phyloP scores from a whole-genome alignment of 148 eudicot species.

The Nepenthes gracilis region DNA sequence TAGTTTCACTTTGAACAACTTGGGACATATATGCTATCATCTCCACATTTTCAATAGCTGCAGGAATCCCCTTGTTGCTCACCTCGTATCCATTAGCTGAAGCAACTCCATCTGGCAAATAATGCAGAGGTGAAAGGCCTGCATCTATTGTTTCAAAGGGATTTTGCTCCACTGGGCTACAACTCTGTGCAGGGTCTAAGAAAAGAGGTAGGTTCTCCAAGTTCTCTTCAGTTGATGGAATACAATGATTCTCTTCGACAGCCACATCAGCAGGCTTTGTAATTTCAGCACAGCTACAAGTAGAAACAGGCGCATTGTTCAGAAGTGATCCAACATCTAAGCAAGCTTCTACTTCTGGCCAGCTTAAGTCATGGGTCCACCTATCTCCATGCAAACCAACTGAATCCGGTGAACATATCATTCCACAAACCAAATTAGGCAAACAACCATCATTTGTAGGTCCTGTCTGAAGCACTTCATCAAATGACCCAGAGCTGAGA shows the following conservation, averaged over 20 bases:
- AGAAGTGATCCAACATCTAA: conserved; percentile 2
- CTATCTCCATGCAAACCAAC: no score
- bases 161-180: background rate
- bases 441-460: no score
- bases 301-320: conserved; percentile 1
- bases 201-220: conserved; percentile 7
- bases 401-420: no score
- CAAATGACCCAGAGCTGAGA: no score
- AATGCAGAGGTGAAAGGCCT: background rate
- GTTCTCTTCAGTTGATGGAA: conserved; percentile 12
- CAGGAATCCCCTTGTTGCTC: background rate
- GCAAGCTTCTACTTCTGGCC: conserved; percentile 15
- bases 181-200: background rate
- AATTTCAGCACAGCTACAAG: background rate
- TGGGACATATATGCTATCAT: background rate
- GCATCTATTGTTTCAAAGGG: background rate
- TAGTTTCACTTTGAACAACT: conserved; percentile 10
- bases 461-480: no score
- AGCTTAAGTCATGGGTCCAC: conserved; percentile 4
- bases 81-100: no score
- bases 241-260: conserved; percentile 11
- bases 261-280: conserved; percentile 11
- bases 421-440: no score
- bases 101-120: no score
- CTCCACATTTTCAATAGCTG: conserved; percentile 1